Conservation (phyloP, 2,329 filamentous ascomycete species). For the Fusarium veterinarium region DNA sequence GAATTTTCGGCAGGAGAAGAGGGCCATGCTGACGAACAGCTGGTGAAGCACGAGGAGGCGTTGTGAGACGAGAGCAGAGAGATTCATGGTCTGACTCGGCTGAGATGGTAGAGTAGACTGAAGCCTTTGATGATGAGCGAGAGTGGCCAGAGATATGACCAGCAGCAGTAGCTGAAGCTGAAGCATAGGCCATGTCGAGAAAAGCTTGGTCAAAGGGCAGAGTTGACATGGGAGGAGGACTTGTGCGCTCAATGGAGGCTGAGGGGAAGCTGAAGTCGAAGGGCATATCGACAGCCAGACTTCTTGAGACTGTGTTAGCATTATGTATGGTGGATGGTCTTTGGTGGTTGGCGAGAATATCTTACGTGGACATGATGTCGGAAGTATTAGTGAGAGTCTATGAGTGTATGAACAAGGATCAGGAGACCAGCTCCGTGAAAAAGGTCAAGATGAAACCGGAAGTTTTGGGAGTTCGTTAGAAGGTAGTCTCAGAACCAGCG, state of each 20-base stretch:
- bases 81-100: constrained; percentile 70
- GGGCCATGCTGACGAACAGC: constrained; percentile 84
- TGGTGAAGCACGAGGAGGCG: constrained; percentile 72
- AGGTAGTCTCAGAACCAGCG: constrained; percentile 2
- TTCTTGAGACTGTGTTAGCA: constrained; percentile 46
- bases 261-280: constrained; percentile 70
- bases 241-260: constrained; percentile 48
- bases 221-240: constrained; percentile 53
- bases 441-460: constrained; percentile 22
- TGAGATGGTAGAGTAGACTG: constrained; percentile 71
- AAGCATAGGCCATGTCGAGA: constrained; percentile 63
- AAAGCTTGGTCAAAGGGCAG: constrained; percentile 66
- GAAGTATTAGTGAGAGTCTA: constrained; percentile 39
- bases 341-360: constrained; percentile 5
- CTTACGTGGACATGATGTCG: constrained; percentile 52
- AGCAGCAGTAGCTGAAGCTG: constrained; percentile 37
- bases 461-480: constrained; percentile 12
- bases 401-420: constrained; percentile 28
- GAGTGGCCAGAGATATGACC: constrained; percentile 60
- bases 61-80: constrained; percentile 74
- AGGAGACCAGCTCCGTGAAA: constrained; percentile 42
- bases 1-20: constrained; percentile 85
- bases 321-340: background rate
- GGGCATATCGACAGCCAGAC: constrained; percentile 71
- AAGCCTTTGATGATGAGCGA: constrained; percentile 73